These are phyloP conservation scores for Sporothrix globosa DNA, from an alignment of 2,329 filamentous ascomycete genomes.

Conservation along the genomic window DNA sequence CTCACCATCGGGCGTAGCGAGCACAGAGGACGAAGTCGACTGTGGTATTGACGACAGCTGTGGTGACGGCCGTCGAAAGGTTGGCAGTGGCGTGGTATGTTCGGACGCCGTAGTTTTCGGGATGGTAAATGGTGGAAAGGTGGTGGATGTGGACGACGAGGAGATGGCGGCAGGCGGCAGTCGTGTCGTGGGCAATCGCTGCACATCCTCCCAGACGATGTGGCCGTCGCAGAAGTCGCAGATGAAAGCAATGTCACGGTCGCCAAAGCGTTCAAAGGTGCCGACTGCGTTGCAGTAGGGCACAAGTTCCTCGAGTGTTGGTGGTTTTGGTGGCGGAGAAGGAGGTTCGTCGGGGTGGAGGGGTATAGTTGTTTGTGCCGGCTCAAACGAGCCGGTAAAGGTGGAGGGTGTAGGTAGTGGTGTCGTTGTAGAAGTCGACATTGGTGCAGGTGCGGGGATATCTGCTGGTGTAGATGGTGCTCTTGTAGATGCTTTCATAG, in stretches of 20 bases:
- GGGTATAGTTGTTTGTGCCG: slow-evolving; percentile 28
- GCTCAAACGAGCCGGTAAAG: neutral
- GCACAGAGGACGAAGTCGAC: neutral
- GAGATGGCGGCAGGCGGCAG: slow-evolving; percentile 40
- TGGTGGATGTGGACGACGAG: neutral
- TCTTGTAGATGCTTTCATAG: slow-evolving; percentile 7
- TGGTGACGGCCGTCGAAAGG: neutral
- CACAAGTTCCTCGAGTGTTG: slow-evolving; percentile 53
- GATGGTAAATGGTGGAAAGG: neutral
- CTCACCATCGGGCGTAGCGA: slow-evolving; percentile 33
- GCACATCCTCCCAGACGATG: slow-evolving; percentile 61
- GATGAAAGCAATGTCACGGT: slow-evolving; percentile 59
- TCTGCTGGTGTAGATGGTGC: neutral
- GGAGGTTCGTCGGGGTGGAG: slow-evolving; percentile 17
- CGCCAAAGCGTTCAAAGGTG: slow-evolving; percentile 59
- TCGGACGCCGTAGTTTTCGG: neutral
- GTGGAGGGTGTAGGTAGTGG: slow-evolving; percentile 8
- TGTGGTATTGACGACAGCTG: slow-evolving; percentile 8
- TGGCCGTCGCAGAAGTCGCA: slow-evolving; percentile 66
- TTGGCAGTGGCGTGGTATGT: neutral
- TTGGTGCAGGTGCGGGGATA: neutral
- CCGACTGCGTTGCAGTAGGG: slow-evolving; percentile 56
- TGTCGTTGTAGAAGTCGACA: neutral
- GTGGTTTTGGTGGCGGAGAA: slow-evolving; percentile 27
- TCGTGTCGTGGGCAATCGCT: slow-evolving; percentile 55